Evolutionary conservation across 352 stramenopile species (phyloP), one percentile per base, ranked within the genome.

Genomic region (Globisporangium canariense): DNA sequence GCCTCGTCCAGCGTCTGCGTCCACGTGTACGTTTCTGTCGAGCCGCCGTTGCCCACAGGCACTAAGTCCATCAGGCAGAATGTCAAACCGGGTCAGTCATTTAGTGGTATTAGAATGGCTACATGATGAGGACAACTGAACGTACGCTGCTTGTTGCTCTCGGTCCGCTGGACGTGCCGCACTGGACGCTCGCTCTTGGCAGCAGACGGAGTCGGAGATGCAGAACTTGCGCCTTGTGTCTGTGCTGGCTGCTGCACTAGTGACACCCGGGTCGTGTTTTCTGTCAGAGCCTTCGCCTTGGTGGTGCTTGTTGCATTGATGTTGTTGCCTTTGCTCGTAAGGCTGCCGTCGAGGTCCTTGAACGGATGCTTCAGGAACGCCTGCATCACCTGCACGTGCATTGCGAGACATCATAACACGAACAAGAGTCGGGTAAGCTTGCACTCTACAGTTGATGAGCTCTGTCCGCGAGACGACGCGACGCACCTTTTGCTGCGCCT

Each of bases 1-100:
- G 99, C 68, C 66, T 99, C 98, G 8, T 96, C 78, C 25, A 99
- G 81, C 4, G 90, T 98, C 78, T 99, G 97, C n/a, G 97, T 99
- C 97, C 97, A 99, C 18, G 89, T 84, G 78, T 99, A 99, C 54
- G 92, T 86, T 28, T 83, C 77, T 6, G 86, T 90, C 16, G 70
- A 66, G 5, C 89, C 92, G 13, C 94, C 94, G 62, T 98, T 99
- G 11, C 89, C 96, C 16, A 90, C 69, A 28, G 96, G 89, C 28
- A 93, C 93, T 94, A 28, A 28, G 25, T 28, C 25, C 25, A 28
- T 2, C 25, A 28, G 25, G 51, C 14, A n/a, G 9, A n/a, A 30
- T 18, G 16, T 28, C 25, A 28, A 28, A 28, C 25, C 25, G 25
- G 25, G 25, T 28, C 25, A 28, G 25, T 28, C 25, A 28, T 28